Conservation (phyloP, 257 asterid species). For the Paraleonurus japonicus region DNA sequence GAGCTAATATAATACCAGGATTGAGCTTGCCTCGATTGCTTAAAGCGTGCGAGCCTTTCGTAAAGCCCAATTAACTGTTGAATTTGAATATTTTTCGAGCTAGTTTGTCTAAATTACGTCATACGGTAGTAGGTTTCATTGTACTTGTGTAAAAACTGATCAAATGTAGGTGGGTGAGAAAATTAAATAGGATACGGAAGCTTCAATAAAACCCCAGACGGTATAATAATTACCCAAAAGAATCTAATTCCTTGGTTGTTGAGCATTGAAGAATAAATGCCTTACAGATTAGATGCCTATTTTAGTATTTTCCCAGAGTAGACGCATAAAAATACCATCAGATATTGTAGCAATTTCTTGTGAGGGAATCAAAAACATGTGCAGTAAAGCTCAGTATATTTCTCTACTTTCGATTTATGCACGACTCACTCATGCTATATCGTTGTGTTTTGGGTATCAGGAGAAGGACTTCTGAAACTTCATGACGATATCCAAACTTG, state of each 20-base stretch:
- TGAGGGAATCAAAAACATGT: not conserved
- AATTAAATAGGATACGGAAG: slow-evolving; percentile 12
- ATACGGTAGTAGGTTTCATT: not conserved
- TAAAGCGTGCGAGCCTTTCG: not conserved
- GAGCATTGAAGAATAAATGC: not conserved
- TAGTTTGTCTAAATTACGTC: not conserved
- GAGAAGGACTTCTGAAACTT: slow-evolving; percentile 79
- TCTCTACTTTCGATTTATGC: not conserved
- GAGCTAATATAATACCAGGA: not conserved
- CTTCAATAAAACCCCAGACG: not conserved
- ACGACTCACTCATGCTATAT: not conserved
- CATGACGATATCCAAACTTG: slow-evolving; percentile 87
- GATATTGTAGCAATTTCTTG: not conserved
- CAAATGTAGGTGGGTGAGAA: slow-evolving; percentile 5
- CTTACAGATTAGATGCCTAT: not conserved
- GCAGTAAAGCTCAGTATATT: not conserved
- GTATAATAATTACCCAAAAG: slow-evolving; percentile 18
- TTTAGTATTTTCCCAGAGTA: not conserved
- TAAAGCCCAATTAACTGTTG: not conserved
- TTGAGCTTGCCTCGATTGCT: not conserved
- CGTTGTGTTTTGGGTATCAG: slow-evolving; percentile 33
- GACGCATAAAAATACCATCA: not conserved
- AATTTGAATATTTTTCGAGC: not conserved
- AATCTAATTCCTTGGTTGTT: slow-evolving; percentile 33
- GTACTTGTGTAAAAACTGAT: not conserved